Base-by-base conservation (phyloP, 2,329 filamentous ascomycete genomes). In the Alternaria alternata region DNA sequence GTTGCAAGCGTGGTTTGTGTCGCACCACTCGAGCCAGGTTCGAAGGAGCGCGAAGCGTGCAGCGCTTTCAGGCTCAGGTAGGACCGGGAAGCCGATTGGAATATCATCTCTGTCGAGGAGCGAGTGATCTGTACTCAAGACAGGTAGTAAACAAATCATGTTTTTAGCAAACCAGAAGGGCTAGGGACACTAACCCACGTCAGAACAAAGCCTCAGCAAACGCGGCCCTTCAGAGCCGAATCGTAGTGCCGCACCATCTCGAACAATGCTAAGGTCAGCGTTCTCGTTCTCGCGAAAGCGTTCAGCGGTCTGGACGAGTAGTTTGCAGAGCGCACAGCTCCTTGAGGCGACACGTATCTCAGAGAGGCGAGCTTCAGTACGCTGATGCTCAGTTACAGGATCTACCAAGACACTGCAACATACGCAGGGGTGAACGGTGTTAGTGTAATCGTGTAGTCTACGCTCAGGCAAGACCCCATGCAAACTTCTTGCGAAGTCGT, bases 281-380 rank as follows among this genome's bases (percentile, higher is more conserved):
- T 41, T 22, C 26, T 63, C 39, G 38, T 58, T 22, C 20, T 22
- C 3, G 20, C 24, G 41, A 26, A 26, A 54, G 39, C 36, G 48
- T 55, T 57, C 20, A 57, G 48, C 43, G 24, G 57, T 55, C 43
- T 5, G 26, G 43, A 47, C 26, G 24, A 47, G 43, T 47, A 47
- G 43, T 47, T 47, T 47, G 43, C 39, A 63, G 57, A 54, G 48
- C 49, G 42, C 53, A 54, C 61, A 63, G 42, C 41, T 61, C 42
- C 56, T 58, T 36, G n/a, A 38, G 28, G 61, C 48, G 52, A 49
- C 49, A 18, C 48, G 38, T 18, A 61, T 39, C 32, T 63, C 41
- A 26, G 52, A 61, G 52, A 61, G 57, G 34, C 44, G 48, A 58
- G 43, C 34, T 39, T 42, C 12, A 48, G 42, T 3, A 58, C 44